These are phyloP conservation scores for Arthrinium puccinioides DNA, from an alignment of 2,329 filamentous ascomycete genomes.

Conservation along the genomic window DNA sequence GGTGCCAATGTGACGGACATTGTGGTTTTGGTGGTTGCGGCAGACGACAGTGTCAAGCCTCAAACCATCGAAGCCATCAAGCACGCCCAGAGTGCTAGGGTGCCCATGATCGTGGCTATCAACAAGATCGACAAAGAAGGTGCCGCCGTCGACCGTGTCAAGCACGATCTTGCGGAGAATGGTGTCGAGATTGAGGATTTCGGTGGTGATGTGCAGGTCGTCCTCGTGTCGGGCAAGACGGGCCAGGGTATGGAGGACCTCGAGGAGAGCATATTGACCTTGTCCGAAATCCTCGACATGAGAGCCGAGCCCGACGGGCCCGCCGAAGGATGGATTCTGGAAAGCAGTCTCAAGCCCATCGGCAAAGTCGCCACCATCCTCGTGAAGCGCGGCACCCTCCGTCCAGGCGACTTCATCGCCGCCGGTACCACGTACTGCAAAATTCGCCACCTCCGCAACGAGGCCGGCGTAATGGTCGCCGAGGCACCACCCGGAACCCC, in stretches of 20 bases:
- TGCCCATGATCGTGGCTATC: conserved; percentile 95
- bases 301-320: conserved; percentile 69
- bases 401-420: conserved; percentile 73
- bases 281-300: conserved; percentile 86
- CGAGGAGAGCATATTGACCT: conserved; percentile 80
- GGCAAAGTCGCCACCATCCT: conserved; percentile 86
- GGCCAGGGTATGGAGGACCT: conserved; percentile 85
- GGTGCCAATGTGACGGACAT: conserved; percentile 97
- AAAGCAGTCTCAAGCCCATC: conserved; percentile 78
- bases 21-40: conserved; percentile 89
- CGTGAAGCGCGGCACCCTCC: conserved; percentile 79
- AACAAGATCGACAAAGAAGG: conserved; percentile 94
- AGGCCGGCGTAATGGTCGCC: conserved; percentile 64
- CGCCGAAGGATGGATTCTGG: conserved; percentile 89
- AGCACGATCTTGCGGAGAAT: conserved; percentile 74
- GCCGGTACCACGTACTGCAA: conserved; percentile 84
- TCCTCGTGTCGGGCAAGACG: conserved; percentile 88
- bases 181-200: conserved; percentile 91
- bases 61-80: conserved; percentile 95
- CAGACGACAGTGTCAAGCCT: conserved; percentile 95
- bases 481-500: conserved; percentile 83
- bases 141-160: conserved; percentile 74
- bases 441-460: conserved; percentile 77
- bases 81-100: conserved; percentile 78
- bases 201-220: conserved; percentile 88